Percentiles rank a stretch among this genome's conserved stretches.
Conservation (phyloP, 345 rosid species). For the Aegle marmelos region DNA sequence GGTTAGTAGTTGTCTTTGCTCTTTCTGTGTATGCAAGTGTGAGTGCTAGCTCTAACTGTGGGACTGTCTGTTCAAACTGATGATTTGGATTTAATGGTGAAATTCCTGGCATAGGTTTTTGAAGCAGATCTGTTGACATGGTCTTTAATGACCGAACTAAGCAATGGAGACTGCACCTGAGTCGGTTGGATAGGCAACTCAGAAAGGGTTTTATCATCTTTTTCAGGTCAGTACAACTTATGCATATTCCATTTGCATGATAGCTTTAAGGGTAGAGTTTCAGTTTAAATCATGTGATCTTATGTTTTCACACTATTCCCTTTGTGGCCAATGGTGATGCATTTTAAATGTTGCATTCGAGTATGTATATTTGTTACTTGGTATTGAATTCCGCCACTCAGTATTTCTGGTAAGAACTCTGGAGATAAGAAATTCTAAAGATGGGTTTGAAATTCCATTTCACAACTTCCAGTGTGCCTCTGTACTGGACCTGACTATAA, state of each 20-base stretch:
- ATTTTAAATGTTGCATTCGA: neutral
- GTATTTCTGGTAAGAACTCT: neutral
- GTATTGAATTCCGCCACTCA: neutral
- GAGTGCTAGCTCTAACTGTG: neutral
- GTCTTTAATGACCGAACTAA: neutral
- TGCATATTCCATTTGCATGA: neutral
- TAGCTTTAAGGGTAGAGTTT: neutral
- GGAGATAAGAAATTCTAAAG: neutral
- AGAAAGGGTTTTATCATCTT: neutral
- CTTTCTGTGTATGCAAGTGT: neutral
- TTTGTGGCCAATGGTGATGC: neutral
- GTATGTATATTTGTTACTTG: neutral
- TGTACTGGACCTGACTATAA: no score
- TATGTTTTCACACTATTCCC: neutral
- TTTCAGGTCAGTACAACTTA: conserved; percentile 12
- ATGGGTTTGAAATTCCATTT: neutral
- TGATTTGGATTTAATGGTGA: neutral
- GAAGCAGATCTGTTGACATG: conserved; percentile 5
- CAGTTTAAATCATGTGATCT: neutral
- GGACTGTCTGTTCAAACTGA: neutral
- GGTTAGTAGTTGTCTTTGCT: neutral
- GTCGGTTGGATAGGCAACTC: neutral
- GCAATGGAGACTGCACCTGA: neutral
- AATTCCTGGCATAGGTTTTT: neutral
- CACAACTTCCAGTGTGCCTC: no score